phyloP scores from a whole-genome alignment of 768 basidiomycete species.

The Tulasnella sp. region DNA sequence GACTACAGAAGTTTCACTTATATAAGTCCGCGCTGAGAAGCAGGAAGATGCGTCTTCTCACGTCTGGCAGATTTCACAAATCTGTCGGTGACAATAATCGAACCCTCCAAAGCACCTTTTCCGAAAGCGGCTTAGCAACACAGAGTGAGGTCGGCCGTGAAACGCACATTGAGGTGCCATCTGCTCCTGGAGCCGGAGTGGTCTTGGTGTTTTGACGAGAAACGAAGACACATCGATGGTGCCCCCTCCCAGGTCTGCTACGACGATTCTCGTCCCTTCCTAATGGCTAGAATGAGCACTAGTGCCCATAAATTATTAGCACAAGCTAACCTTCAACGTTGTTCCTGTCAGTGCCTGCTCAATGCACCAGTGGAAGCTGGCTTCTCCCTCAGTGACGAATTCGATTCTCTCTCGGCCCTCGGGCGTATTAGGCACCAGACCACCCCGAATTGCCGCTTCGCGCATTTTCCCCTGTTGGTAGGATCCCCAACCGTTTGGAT shows the following conservation, averaged over 20 bases:
- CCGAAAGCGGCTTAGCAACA: too few relatives aligned
- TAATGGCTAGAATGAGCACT: background rate
- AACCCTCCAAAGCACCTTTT: conserved; percentile 57
- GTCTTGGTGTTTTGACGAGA: conserved; percentile 69
- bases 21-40: too few relatives aligned
- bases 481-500: conserved; percentile 55
- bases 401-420: conserved; percentile 48
- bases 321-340: conserved; percentile 41
- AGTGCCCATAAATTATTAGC: too few relatives aligned
- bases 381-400: conserved; percentile 59
- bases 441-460: conserved; percentile 50
- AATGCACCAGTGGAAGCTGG: conserved; percentile 55
- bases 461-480: conserved; percentile 52
- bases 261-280: conserved; percentile 41
- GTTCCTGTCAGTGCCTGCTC: conserved; percentile 45
- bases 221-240: conserved; percentile 52
- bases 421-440: conserved; percentile 47
- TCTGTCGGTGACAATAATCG: conserved; percentile 52
- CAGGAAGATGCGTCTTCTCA: background rate
- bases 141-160: too few relatives aligned
- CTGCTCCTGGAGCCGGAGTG: conserved; percentile 79
- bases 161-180: conserved; percentile 50
- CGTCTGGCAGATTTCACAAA: conserved; percentile 35
- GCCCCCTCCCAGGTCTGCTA: conserved; percentile 58
- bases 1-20: too few relatives aligned